Evolutionary conservation across 2,329 filamentous ascomycete genomes (phyloP), one percentile per base, ranked within the genome.

Genomic region (Xylaria arbuscula): DNA sequence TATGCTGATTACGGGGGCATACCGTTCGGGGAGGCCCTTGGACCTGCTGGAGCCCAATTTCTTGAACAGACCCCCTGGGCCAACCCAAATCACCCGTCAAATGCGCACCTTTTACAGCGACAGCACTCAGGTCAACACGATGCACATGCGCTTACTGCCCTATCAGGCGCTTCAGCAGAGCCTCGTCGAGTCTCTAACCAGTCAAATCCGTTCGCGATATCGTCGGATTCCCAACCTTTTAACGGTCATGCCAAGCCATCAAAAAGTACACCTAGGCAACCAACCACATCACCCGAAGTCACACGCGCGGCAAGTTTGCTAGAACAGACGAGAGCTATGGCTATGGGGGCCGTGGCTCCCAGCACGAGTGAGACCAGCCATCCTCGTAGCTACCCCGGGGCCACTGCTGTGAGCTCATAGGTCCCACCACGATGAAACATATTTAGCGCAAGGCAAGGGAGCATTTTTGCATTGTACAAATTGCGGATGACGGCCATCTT

Each of bases 41-140:
- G 88, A 75, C 87, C 91, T 47, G 92, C 92, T 28, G 92, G 93
- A 74, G 93, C 97, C 79, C 92, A 95, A 71, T 97, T 96, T 74
- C 86, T 97, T 64, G 93, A 97, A 76, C 91, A 95, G 73, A 97
- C 93, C 5, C 92, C 94, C 0, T 98, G 94, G 94, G 93, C 94
- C 42, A 97, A 97, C 77, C 93, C 94, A 19, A 93, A 95, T 73
- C 91, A 93, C 77, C 90, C 91, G 7, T 87, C 89, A 10, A 90
- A 93, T 76, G 80, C 78, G 17, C 77, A 79, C 73, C 72, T 80
- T 67, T 70, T 80, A 47, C 80, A 82, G 60, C 77, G 81, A 48
- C 82, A 84, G 67, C 76, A 80, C 58, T 77, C 80, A 5, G 75
- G 72, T 34, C 80, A 81, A 57, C 80, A 81, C 19, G 77, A 80